These are phyloP conservation scores for Gaeumannomyces sp. DNA, from an alignment of 2,329 filamentous ascomycete species.

Conservation along the genomic window DNA sequence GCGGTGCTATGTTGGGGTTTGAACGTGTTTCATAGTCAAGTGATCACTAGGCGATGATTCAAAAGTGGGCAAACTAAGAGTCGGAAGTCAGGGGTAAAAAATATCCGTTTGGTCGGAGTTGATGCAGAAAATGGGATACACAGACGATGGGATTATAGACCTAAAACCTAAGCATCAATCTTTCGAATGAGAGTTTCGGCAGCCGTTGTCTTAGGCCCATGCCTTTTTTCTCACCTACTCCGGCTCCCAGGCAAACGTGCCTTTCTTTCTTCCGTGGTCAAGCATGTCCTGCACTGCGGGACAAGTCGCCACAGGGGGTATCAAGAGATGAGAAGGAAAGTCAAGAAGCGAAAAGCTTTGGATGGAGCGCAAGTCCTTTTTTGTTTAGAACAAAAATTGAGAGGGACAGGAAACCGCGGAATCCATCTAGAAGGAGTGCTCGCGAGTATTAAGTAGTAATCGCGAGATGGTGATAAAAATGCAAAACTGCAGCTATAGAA, in stretches of 20 bases:
- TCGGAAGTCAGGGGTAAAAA: not conserved
- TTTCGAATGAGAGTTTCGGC: not conserved
- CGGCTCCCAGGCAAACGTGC: conserved; percentile 18
- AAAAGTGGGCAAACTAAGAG: no score
- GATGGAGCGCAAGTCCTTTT: not conserved
- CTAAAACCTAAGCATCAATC: not conserved
- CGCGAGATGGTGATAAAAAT: not conserved
- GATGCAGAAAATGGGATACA: not conserved
- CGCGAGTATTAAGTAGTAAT: no score
- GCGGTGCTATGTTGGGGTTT: not conserved
- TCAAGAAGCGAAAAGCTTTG: not conserved
- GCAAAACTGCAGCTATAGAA: not conserved
- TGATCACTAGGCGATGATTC: not conserved
- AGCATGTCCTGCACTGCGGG: not conserved
- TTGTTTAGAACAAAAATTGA: not conserved
- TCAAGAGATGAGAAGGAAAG: not conserved
- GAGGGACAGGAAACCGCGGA: no score
- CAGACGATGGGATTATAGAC: not conserved
- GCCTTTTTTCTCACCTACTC: not conserved
- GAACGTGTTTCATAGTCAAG: not conserved
- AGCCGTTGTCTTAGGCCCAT: not conserved
- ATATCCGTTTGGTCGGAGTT: not conserved
- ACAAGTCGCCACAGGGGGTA: not conserved
- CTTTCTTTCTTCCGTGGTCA: not conserved
- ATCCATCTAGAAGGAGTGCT: no score